Evolutionary conservation across 257 asterid genomes (phyloP).

Genomic region (Echium plantagineum): DNA sequence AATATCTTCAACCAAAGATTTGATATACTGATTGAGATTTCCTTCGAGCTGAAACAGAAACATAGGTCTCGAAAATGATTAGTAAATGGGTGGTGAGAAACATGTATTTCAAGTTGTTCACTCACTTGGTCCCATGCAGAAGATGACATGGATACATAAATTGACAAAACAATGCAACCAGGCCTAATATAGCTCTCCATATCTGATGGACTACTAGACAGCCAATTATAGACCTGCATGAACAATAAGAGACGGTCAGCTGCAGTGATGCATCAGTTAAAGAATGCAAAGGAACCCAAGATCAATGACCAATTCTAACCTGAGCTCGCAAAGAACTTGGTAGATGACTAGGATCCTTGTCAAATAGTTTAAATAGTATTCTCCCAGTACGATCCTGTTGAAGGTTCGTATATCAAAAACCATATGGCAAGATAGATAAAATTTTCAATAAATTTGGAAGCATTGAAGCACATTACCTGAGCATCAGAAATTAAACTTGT

Average conservation of each 20-base stretch:
- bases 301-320: conserved; percentile 29
- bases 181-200: conserved; percentile 96
- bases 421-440: background rate
- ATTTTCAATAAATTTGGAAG: background rate
- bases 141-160: conserved; percentile 69
- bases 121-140: conserved; percentile 76
- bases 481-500: conserved; percentile 53
- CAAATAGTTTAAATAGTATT: conserved; percentile 78
- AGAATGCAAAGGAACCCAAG: conserved; percentile 3
- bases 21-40: conserved; percentile 42
- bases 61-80: conserved; percentile 6
- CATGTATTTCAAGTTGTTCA: conserved; percentile 11
- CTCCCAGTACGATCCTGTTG: conserved; percentile 77
- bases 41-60: conserved; percentile 50
- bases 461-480: conserved; percentile 31
- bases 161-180: conserved; percentile 69
- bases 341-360: conserved; percentile 87
- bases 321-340: conserved; percentile 64
- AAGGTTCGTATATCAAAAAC: conserved; percentile 8
- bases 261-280: background rate
- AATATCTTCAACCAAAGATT: conserved; percentile 34
- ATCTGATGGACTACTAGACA: conserved; percentile 74
- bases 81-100: conserved; percentile 1
- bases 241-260: conserved; percentile 4
- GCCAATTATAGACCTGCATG: conserved; percentile 73